Base-by-base conservation (phyloP, 306 rosid genomes). In the Abrus pulchellus region DNA sequence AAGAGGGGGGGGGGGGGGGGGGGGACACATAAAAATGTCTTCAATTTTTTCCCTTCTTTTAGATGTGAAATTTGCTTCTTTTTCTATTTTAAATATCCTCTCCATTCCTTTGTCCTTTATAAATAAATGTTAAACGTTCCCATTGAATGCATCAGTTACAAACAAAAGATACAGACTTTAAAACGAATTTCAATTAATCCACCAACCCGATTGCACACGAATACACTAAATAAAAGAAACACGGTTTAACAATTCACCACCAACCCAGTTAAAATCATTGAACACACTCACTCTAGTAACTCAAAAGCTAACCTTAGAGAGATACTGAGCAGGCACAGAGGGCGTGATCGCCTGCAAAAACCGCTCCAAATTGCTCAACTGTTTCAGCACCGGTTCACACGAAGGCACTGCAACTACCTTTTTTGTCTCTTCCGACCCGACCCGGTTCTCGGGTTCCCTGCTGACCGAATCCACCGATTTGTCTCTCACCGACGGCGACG, bases 281-380 rank as follows among this genome's bases (percentile, higher is more conserved):
- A 79, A 38, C 61, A 14, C 10, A 68, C 44, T 41, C 30, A 44
- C 20, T 52, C 6, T 27, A 76, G 76, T 68, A 9, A 82, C 60
- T 47, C 38, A 50, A 44, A 75, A 68, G 60, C 47, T 6, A 30
- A 94, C 98, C 97, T 90, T 89, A 4, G 97, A 79, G 20, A 5
- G 92, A 72, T 72, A 48, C 85, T 85, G 97, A 60, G 85, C 87
- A 50, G 92, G 80, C 33, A 94, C 97, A 56, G 89, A 82, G 0
- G 98, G 98, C 50, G 88, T 86, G 86, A 90, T 83, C 80, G 98
- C 83, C 72, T 67, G 87, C 91, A 92, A 82, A 82, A 94, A 88
- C 68, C 84, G 92, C 53, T 90, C 88, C 33, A 94, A 85, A 85
- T 94, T 94, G 81, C 94, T 90, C 68, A 78, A 74, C 45, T 81